Evolutionary conservation across 768 basidiomycete genomes (phyloP).

Genomic region (Leccinum ochraceum): DNA sequence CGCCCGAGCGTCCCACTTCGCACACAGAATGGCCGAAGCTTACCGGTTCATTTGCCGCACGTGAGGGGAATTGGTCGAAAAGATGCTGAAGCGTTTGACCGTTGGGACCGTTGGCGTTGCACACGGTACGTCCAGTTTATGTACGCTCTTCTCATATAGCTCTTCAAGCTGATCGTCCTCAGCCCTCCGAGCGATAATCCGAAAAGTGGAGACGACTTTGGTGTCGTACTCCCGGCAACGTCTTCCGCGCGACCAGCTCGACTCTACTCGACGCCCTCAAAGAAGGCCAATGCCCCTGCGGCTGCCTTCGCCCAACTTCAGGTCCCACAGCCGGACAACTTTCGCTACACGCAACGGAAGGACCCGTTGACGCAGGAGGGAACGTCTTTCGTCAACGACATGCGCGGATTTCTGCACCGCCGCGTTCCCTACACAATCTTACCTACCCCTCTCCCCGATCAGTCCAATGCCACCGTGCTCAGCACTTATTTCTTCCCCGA

Average conservation of each 20-base stretch:
- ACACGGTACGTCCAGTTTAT: no score
- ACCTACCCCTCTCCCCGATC: constrained; percentile 64
- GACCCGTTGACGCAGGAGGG: no score
- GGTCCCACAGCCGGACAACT: constrained; percentile 38
- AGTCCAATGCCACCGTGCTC: constrained; percentile 35
- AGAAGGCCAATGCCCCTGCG: constrained; percentile 54
- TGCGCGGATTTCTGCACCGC: constrained; percentile 54
- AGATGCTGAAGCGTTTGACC: no score
- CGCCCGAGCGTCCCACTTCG: no score
- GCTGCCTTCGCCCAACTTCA: constrained; percentile 42
- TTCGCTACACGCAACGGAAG: constrained; percentile 35
- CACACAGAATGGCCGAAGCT: no score
- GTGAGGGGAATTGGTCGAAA: no score
- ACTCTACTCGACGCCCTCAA: constrained; percentile 68
- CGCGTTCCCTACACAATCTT: constrained; percentile 54
- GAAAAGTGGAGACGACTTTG: constrained; percentile 40
- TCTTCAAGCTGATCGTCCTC: no score
- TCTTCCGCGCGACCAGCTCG: constrained; percentile 66
- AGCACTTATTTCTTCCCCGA: constrained; percentile 63
- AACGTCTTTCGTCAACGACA: constrained; percentile 31
- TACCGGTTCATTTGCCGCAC: no score
- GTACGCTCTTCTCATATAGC: no score
- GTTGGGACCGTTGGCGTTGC: no score
- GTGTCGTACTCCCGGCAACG: constrained; percentile 63
- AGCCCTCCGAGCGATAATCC: neutral